phyloP scores from a whole-genome alignment of 768 basidiomycete species.

The Tylopilus intermedius region DNA sequence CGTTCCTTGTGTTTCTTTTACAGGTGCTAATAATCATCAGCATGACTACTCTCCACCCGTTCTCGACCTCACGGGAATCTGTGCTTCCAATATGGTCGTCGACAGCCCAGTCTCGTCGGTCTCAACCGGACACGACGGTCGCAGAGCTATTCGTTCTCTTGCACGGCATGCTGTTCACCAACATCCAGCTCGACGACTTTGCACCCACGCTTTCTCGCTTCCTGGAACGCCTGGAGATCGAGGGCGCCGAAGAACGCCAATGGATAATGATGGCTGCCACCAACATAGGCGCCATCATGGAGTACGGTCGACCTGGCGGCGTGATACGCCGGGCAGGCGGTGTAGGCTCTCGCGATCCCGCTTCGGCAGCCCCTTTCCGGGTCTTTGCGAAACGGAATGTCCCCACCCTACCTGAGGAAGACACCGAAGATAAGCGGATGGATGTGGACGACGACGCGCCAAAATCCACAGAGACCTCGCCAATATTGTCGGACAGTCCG shows the following conservation, averaged over 20 bases:
- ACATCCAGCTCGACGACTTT: constrained; percentile 92
- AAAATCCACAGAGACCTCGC: constrained; percentile 24
- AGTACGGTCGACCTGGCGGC: constrained; percentile 78
- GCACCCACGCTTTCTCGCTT: constrained; percentile 74
- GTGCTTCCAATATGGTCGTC: constrained; percentile 85
- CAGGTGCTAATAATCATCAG: constrained; percentile 38
- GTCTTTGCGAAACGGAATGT: constrained; percentile 48
- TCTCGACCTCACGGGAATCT: constrained; percentile 83
- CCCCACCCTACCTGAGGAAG: constrained; percentile 28
- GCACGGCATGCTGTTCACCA: constrained; percentile 97
- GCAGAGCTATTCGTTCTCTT: constrained; percentile 85
- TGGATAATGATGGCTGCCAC: constrained; percentile 97
- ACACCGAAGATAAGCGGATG: constrained; percentile 52
- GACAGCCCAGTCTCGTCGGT: constrained; percentile 56
- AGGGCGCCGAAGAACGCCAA: constrained; percentile 75
- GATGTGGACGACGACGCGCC: constrained; percentile 55
- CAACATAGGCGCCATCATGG: constrained; percentile 77
- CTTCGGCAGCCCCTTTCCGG: constrained; percentile 37
- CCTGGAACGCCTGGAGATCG: constrained; percentile 79
- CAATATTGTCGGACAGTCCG: constrained; percentile 30
- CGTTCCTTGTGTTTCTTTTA: neutral
- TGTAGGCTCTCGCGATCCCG: constrained; percentile 34
- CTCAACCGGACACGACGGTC: constrained; percentile 66
- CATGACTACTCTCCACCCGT: constrained; percentile 88
- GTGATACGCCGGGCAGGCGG: constrained; percentile 62